Evolutionary conservation across 108 stramenopile genomes (phyloP), one percentile per base, ranked within the genome.

Genomic region (Cyclotella distinguenda): DNA sequence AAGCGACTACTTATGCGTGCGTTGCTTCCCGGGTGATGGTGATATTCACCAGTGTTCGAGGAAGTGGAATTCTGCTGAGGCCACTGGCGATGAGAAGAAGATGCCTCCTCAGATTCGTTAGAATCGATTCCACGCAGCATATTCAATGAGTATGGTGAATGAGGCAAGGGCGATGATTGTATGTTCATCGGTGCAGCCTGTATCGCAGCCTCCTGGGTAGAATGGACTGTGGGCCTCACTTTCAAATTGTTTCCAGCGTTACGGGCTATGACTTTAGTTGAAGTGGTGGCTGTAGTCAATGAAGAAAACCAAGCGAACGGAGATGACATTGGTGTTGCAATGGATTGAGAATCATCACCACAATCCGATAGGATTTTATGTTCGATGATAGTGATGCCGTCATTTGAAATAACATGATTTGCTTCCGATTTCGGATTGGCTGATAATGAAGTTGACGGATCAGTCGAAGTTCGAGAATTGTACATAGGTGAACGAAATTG

Each of bases 231-330:
- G n/a, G 1, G 45, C 6, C 13, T 18, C 9, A 47, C 30, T 19
- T 3, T 11, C 19, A 38, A 2, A 11, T 8, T 13, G 21, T 7
- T 54, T 62, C 27, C 6, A 25, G 26, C 46, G 33, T 50, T 57
- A 7, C 54, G 13, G 33, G 60, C 26, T 19, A 23, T 18, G 52
- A 19, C 38, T 0, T 32, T 34, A 4, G 18, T 21, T 6, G 51
- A 3, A n/a, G 49, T 53, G 4, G 56, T 34, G 5, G 75, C 11
- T 63, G 62, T n/a, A 31, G 67, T 52, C 75, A 67, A 77, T 15
- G 67, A 40, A 1, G 66, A 68, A 34, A 77, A 65, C 75, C 75
- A 77, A 27, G 75, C 36, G 43, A 50, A 9, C 1, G 50, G 61
- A 11, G 66, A 55, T 12, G 48, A 57, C 5, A 31, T 8, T 3